Evolutionary conservation across 2,329 filamentous ascomycete genomes (phyloP).

Genomic region (Talaromyces sp.): DNA sequence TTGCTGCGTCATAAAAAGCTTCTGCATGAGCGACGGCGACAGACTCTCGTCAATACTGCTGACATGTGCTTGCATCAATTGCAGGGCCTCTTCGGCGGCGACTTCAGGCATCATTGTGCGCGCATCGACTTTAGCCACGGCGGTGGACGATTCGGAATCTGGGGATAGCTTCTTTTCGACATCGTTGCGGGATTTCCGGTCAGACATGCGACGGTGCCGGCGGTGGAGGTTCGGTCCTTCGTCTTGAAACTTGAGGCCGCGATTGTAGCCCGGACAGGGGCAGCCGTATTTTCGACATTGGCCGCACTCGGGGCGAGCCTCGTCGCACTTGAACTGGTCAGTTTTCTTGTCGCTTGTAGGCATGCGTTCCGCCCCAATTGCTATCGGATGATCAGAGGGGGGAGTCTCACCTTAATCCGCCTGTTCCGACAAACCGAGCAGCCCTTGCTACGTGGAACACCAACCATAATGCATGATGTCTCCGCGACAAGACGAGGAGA

Average conservation of each 20-base stretch:
- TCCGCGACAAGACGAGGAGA: neutral
- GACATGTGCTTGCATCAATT: conserved; percentile 17
- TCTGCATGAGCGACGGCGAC: conserved; percentile 31
- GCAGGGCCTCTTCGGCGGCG: conserved; percentile 17
- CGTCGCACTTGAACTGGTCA: conserved; percentile 29
- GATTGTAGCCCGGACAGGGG: conserved; percentile 28
- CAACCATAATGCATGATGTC: conserved; percentile 36
- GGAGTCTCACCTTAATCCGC: conserved; percentile 36
- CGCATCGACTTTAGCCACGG: neutral
- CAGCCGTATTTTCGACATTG: conserved; percentile 33
- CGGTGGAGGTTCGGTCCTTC: conserved; percentile 32
- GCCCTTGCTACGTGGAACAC: conserved; percentile 44
- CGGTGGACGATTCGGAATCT: conserved; percentile 4
- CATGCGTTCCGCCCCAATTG: neutral
- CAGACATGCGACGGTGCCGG: conserved; percentile 23
- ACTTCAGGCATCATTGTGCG: conserved; percentile 17
- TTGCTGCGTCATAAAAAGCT: conserved; percentile 28
- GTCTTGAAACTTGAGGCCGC: conserved; percentile 33
- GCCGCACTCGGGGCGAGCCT: conserved; percentile 30
- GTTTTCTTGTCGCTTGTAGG: neutral
- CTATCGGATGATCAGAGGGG: neutral
- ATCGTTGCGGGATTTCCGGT: conserved; percentile 22
- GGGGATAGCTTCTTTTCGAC: neutral
- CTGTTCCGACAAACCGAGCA: conserved; percentile 43
- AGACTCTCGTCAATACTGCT: conserved; percentile 27